A percentile compares a stretch with the other conserved stretches of the same genome.
Conservation (phyloP, 2,329 filamentous ascomycete genomes). For the Seiridium cupressi region DNA sequence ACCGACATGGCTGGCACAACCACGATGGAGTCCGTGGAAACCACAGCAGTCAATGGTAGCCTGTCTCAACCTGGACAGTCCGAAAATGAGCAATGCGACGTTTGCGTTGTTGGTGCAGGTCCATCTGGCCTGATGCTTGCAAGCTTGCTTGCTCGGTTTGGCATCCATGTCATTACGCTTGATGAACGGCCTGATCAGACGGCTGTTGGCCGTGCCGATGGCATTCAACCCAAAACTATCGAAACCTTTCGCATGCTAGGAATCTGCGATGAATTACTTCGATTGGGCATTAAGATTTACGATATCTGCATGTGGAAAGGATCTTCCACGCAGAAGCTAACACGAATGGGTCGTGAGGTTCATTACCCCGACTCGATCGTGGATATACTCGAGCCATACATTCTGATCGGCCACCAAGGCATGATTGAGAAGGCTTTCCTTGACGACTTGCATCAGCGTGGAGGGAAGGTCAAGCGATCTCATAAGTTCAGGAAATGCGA, state of each 20-base stretch:
- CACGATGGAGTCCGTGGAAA: neutral
- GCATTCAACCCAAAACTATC: slow-evolving; percentile 75
- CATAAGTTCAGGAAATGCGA: slow-evolving; percentile 57
- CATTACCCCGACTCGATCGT: slow-evolving; percentile 61
- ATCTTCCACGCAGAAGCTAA: slow-evolving; percentile 48
- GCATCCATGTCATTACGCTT: slow-evolving; percentile 63
- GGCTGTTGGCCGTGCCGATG: slow-evolving; percentile 62
- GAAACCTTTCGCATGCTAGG: slow-evolving; percentile 74
- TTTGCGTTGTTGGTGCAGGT: slow-evolving; percentile 54
- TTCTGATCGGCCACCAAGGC: slow-evolving; percentile 66
- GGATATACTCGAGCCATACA: slow-evolving; percentile 56
- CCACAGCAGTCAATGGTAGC: slow-evolving; percentile 1
- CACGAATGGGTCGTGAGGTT: slow-evolving; percentile 61
- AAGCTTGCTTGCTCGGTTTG: slow-evolving; percentile 55
- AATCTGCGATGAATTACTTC: slow-evolving; percentile 66
- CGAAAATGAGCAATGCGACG: slow-evolving; percentile 21
- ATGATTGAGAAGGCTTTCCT: slow-evolving; percentile 73
- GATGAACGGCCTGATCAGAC: slow-evolving; percentile 70
- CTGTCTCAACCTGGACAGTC: slow-evolving; percentile 16
- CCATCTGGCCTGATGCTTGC: slow-evolving; percentile 57
- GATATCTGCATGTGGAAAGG: slow-evolving; percentile 73
- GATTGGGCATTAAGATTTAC: slow-evolving; percentile 67
- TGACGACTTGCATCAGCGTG: slow-evolving; percentile 64
- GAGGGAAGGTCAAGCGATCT: slow-evolving; percentile 61
- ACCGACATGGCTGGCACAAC: neutral